Base-by-base conservation (phyloP, 371 early-diverging fungal genomes). In the Scutellospora calospora region DNA sequence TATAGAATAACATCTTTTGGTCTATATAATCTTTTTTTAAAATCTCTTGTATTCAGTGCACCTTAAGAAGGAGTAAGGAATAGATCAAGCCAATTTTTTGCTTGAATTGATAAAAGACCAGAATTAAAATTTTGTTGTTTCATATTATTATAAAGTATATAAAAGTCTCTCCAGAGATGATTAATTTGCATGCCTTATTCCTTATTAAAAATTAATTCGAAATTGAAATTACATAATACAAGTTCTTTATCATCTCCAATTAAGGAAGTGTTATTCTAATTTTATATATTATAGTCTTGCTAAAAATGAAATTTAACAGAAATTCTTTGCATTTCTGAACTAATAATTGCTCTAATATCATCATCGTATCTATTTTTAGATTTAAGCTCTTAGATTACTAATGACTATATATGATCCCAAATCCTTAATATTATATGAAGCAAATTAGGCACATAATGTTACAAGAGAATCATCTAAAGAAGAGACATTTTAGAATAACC, bases 221-320 rank as follows among this genome's bases (percentile, higher is more conserved):
- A 69, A 69, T 69, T 69, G 41, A 69, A 69, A 25, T 69, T 22
- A 41, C 41, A 8, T 25, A 69, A 25, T 45, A 69, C 71, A 49
- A 49, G 20, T 27, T 49, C n/a, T 27, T 49, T 69, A 27, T 69
- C 51, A 35, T 29, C 51, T 14, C 71, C 62, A 49, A 69, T 69
- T 5, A 69, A 51, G 25, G 27, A 27, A n/a, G 52, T 69, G 27
- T 69, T 45, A 27, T 9, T 25, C 71, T 51, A 69, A 69, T 38
- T 69, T 51, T 49, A 12, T 69, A 29, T 49, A 27, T 29, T 29
- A 16, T 41, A 27, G 18, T 69, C 51, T 51, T 69, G 27, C 16
- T 51, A 69, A 49, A 69, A 69, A 49, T 69, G 51, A 51, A 69
- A 45, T 49, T 12, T 22, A 29, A 69, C 51, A 0, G 49, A 41